Base-by-base conservation (phyloP, 495 filamentous ascomycete genomes). In the Penicillium odoratum region DNA sequence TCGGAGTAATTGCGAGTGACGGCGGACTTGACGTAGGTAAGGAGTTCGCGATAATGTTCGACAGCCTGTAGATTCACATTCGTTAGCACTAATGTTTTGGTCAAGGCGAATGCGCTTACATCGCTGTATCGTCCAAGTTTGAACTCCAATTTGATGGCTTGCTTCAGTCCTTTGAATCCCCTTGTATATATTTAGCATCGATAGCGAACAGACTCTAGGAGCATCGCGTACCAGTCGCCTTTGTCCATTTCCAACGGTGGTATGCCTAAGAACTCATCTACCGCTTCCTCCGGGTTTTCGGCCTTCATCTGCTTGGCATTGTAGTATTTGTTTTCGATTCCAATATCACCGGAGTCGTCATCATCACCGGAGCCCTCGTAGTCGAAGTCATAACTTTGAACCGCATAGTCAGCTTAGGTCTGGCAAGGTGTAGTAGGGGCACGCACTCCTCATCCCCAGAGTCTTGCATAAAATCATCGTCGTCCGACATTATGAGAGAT, bases 321-420 rank as follows among this genome's bases (percentile, higher is more conserved):
- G 81, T 98, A 98, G 78, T 98, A 98, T 77, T 97, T 96, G 78
- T 98, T 98, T 72, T 98, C 95, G 68, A 98, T 93, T 56, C 93
- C 93, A 62, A 97, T 88, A 71, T 97, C 90, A 21, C 88, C 90
- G 38, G 80, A 83, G 46, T 96, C 88, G 45, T 96, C 91, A 18
- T 93, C 91, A 16, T 93, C 94, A 59, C 95, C 93, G 57, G 90
- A 87, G 62, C 93, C 91, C 68, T 93, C 90, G 73, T 97, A 97
- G 60, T 98, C 94, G 68, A 97, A 98, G 74, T 97, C 94, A 71
- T 96, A 97, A 48, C 89, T 92, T 61, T 18, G 18, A n/a, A 21
- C 7, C 29, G 26, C 30, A 48, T 45, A 5, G 63, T 66, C 49
- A 56, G 61, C 59, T 63, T 38, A 18, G 51, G 62, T 45, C 53